phyloP scores from a whole-genome alignment of 2,329 filamentous ascomycete genomes.

The Diaporthe vexans region DNA sequence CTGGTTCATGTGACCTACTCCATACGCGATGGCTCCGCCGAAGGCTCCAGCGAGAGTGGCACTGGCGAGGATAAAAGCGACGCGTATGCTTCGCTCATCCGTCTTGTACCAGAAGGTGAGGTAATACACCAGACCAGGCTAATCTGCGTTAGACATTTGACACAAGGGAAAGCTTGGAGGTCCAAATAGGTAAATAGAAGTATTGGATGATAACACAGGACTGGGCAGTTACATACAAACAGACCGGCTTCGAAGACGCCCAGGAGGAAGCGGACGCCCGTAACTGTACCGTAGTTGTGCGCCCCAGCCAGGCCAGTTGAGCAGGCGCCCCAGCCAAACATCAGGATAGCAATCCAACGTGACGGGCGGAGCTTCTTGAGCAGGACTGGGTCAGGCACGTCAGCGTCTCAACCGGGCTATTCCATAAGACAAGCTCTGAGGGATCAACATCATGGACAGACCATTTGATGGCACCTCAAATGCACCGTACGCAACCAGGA shows the following conservation, averaged over 20 bases:
- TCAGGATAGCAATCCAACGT: slow-evolving; percentile 74
- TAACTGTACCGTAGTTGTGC: slow-evolving; percentile 71
- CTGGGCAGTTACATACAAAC: slow-evolving; percentile 54
- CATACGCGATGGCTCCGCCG: slow-evolving; percentile 79
- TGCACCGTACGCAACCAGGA: slow-evolving; percentile 68
- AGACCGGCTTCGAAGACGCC: slow-evolving; percentile 79
- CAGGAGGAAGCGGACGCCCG: slow-evolving; percentile 75
- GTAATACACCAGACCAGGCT: slow-evolving; percentile 62
- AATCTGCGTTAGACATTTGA: slow-evolving; percentile 44
- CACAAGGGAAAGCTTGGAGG: background rate
- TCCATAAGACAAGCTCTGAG: background rate
- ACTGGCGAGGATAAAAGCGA: slow-evolving; percentile 77
- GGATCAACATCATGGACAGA: background rate
- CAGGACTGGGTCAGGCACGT: slow-evolving; percentile 53
- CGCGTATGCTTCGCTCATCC: slow-evolving; percentile 76
- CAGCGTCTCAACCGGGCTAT: background rate
- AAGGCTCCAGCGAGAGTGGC: slow-evolving; percentile 79
- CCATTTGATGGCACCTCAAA: slow-evolving; percentile 75
- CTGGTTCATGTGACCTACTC: slow-evolving; percentile 77
- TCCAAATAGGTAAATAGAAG: background rate
- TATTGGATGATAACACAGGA: background rate
- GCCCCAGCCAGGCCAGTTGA: slow-evolving; percentile 77
- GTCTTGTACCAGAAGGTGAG: slow-evolving; percentile 81
- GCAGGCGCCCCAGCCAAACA: slow-evolving; percentile 74
- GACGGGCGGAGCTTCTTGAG: slow-evolving; percentile 73